Percentiles rank a stretch among this genome's conserved stretches.
Evolutionary conservation across 2,329 filamentous ascomycete species (phyloP).

Genomic region (Venturia asperata): DNA sequence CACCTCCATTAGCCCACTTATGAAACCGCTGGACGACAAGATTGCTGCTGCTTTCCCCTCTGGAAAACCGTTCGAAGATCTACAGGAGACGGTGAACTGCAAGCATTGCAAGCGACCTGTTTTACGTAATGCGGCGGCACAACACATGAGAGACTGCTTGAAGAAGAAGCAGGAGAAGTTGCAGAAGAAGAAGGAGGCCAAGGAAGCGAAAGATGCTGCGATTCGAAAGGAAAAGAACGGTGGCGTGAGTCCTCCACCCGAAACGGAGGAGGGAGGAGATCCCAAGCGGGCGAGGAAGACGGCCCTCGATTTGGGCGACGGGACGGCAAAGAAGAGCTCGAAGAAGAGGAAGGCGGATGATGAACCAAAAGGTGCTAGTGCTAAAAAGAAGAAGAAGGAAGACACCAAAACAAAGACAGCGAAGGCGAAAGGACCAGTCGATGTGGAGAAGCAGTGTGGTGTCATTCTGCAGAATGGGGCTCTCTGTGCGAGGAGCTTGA

Average conservation of each 20-base stretch:
- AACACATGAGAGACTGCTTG: conserved; percentile 77
- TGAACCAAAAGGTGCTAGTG: conserved; percentile 71
- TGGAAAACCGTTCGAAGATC: conserved; percentile 73
- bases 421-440: conserved; percentile 86
- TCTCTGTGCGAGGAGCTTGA: conserved; percentile 79
- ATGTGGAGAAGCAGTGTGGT: conserved; percentile 90
- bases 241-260: conserved; percentile 25
- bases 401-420: conserved; percentile 75
- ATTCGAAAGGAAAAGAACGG: conserved; percentile 42
- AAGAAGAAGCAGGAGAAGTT: conserved; percentile 67
- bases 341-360: conserved; percentile 44
- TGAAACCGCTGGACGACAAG: conserved; percentile 62
- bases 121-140: conserved; percentile 64
- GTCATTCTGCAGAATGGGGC: conserved; percentile 78
- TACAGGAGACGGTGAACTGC: conserved; percentile 69
- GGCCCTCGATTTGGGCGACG: conserved; percentile 30
- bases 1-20: conserved; percentile 28
- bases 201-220: conserved; percentile 46
- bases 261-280: conserved; percentile 29
- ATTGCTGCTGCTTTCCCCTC: conserved; percentile 74
- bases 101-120: conserved; percentile 93
- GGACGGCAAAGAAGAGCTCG: conserved; percentile 34
- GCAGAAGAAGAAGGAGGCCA: conserved; percentile 57
- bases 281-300: conserved; percentile 34
- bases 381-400: conserved; percentile 88